These are phyloP conservation scores for Silene conica DNA, from an alignment of 148 eudicot species.

Conservation along the genomic window DNA sequence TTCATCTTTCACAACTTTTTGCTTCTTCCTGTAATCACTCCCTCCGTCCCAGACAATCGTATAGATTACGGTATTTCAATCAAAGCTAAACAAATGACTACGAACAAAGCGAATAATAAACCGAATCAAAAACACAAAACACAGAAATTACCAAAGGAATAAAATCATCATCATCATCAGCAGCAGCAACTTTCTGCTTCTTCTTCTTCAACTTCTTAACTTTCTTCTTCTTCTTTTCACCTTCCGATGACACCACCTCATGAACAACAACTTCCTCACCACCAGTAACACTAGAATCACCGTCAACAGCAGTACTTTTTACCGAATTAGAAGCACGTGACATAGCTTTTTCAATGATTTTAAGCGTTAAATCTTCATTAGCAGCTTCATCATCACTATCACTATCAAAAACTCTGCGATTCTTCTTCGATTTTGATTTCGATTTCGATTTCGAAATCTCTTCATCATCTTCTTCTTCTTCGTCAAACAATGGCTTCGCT, in stretches of 20 bases:
- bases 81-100: neutral
- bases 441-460: neutral
- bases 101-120: neutral
- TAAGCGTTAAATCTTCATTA: constrained; percentile 83
- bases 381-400: constrained; percentile 68
- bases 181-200: constrained; percentile 26
- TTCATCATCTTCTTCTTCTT: constrained; percentile 23
- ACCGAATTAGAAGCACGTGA: constrained; percentile 31
- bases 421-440: neutral
- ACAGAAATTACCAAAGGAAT: constrained; percentile 27
- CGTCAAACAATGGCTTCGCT: constrained; percentile 7
- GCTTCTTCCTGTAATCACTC: no score
- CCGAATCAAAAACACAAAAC: neutral
- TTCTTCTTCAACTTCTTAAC: constrained; percentile 29
- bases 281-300: constrained; percentile 1
- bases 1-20: no score
- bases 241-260: constrained; percentile 22
- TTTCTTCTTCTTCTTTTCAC: constrained; percentile 28
- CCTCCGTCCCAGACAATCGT: neutral
- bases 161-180: constrained; percentile 14
- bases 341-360: constrained; percentile 66
- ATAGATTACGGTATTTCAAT: neutral
- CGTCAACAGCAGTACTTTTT: neutral
- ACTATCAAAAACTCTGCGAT: constrained; percentile 2
- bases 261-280: constrained; percentile 19